Conservation (phyloP, 2,329 filamentous ascomycete genomes). For the Trichoderma lentiforme region DNA sequence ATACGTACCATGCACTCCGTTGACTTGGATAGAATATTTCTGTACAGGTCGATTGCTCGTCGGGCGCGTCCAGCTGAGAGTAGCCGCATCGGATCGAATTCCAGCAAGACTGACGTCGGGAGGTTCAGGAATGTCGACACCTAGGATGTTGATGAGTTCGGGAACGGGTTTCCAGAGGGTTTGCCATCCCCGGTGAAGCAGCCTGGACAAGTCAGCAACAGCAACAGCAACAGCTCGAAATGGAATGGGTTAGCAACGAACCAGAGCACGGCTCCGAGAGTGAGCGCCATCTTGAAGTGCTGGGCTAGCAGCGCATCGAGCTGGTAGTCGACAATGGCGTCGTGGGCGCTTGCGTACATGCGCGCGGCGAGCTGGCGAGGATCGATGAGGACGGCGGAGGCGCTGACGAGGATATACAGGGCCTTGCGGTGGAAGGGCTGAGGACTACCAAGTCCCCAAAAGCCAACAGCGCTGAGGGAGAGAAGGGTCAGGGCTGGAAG, state of each 20-base stretch:
- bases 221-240: neutral
- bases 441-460: slow-evolving; percentile 37
- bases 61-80: slow-evolving; percentile 85
- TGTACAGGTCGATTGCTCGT: slow-evolving; percentile 64
- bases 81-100: slow-evolving; percentile 81
- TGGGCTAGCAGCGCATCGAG: slow-evolving; percentile 46
- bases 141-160: slow-evolving; percentile 84
- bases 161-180: slow-evolving; percentile 89
- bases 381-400: slow-evolving; percentile 34
- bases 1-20: slow-evolving; percentile 78
- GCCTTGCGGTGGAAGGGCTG: slow-evolving; percentile 32
- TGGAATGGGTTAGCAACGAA: slow-evolving; percentile 25
- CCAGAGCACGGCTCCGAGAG: slow-evolving; percentile 52
- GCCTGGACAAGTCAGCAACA: slow-evolving; percentile 49
- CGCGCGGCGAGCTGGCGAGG: slow-evolving; percentile 31
- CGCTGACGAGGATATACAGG: slow-evolving; percentile 32
- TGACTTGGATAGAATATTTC: slow-evolving; percentile 89
- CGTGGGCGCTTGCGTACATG: slow-evolving; percentile 29
- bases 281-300: slow-evolving; percentile 55
- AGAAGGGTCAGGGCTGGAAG: slow-evolving; percentile 39
- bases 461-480: slow-evolving; percentile 38
- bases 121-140: slow-evolving; percentile 86
- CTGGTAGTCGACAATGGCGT: slow-evolving; percentile 39
- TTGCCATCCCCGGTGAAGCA: slow-evolving; percentile 80
- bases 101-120: slow-evolving; percentile 88